Conservation (phyloP, 345 rosid species). For the Odontarrhena argentea region DNA sequence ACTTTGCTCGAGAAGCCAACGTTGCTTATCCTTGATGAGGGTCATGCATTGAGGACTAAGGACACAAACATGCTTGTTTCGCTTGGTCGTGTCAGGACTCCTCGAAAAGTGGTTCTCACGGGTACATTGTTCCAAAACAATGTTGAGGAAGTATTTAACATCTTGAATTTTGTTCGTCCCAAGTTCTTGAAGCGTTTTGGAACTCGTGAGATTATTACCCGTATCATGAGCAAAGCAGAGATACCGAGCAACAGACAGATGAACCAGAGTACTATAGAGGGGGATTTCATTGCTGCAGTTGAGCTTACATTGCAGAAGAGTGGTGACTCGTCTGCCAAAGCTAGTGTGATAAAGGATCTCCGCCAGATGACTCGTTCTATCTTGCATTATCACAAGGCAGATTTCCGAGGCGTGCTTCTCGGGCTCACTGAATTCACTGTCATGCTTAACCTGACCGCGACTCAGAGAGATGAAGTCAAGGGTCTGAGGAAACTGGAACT, state of each 20-base stretch:
- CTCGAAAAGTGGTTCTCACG: conserved; percentile 82
- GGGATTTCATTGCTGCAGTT: conserved; percentile 62
- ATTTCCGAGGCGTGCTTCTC: conserved; percentile 83
- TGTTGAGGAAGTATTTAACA: conserved; percentile 85
- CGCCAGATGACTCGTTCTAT: conserved; percentile 79
- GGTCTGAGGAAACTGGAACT: conserved; percentile 45
- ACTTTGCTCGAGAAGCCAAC: conserved; percentile 70
- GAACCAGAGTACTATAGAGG: conserved; percentile 46
- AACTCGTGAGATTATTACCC: conserved; percentile 49
- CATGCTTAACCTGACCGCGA: conserved; percentile 60
- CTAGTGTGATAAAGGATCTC: conserved; percentile 68
- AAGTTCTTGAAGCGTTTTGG: conserved; percentile 63
- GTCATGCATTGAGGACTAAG: conserved; percentile 85
- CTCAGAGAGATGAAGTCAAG: conserved; percentile 58
- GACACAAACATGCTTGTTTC: conserved; percentile 70
- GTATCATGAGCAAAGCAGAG: conserved; percentile 68
- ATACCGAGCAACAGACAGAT: conserved; percentile 54
- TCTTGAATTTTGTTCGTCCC: conserved; percentile 84
- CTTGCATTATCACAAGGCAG: conserved; percentile 91
- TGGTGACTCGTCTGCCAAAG: conserved; percentile 55
- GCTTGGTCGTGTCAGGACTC: conserved; percentile 78
- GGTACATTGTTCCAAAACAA: conserved; percentile 91
- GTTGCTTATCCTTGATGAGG: conserved; percentile 85
- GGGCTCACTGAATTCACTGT: conserved; percentile 82
- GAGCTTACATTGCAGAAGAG: conserved; percentile 70